Evolutionary conservation across 1,139 yeast species (phyloP).

Genomic region (Candida albicans): DNA sequence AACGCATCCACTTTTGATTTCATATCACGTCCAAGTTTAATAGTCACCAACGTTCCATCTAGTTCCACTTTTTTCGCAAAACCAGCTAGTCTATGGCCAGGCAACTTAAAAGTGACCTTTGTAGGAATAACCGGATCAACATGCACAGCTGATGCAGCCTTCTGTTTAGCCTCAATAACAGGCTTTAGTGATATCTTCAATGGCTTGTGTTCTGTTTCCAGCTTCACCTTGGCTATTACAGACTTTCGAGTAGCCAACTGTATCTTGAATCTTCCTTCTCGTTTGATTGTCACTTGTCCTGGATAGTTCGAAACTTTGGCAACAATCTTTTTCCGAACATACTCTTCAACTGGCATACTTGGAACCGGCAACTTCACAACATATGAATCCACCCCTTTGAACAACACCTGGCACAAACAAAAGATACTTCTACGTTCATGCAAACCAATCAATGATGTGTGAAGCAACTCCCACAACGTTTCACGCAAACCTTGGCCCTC

Average conservation of each 20-base stretch:
- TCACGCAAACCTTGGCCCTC: conserved; percentile 60
- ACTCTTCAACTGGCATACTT: conserved; percentile 47
- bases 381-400: conserved; percentile 60
- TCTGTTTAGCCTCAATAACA: too few relatives aligned
- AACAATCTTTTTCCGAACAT: conserved; percentile 53
- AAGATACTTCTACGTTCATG: conserved; percentile 63
- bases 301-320: conserved; percentile 49
- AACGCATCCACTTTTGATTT: neutral
- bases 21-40: conserved; percentile 5
- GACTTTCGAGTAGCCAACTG: conserved; percentile 31
- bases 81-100: conserved; percentile 3
- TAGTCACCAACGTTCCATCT: conserved; percentile 11
- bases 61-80: conserved; percentile 14
- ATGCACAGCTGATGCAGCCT: neutral
- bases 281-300: conserved; percentile 43
- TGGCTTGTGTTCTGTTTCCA: conserved; percentile 2
- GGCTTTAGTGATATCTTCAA: conserved; percentile 19
- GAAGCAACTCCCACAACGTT: conserved; percentile 71
- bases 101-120: conserved; percentile 9
- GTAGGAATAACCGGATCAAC: neutral
- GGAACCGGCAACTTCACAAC: conserved; percentile 67
- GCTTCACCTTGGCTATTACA: conserved; percentile 4
- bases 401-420: conserved; percentile 65
- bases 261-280: conserved; percentile 49
- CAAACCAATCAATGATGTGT: conserved; percentile 57